Evolutionary conservation across 345 rosid genomes (phyloP).

Genomic region (Laguncularia racemosa): DNA sequence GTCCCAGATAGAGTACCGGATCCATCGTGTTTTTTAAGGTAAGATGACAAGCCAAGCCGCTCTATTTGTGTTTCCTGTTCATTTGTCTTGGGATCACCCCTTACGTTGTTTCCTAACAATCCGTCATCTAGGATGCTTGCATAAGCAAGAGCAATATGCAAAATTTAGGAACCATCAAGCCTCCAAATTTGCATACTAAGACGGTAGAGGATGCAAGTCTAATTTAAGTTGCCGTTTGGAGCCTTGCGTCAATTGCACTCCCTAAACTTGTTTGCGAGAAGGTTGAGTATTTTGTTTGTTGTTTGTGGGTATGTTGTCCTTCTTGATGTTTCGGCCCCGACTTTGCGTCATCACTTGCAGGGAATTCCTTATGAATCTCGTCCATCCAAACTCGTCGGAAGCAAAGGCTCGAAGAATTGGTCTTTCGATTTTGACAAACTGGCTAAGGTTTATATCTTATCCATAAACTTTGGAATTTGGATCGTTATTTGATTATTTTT

Average conservation of each 20-base stretch:
- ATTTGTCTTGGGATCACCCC: too few relatives aligned
- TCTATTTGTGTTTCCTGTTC: too few relatives aligned
- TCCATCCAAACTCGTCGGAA: slow-evolving; percentile 79
- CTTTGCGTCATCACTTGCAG: slow-evolving; percentile 19
- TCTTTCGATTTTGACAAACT: slow-evolving; percentile 82
- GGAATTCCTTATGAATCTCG: slow-evolving; percentile 58
- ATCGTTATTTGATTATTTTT: too few relatives aligned
- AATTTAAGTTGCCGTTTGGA: slow-evolving; percentile 87
- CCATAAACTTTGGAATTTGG: not conserved
- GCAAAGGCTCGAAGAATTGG: slow-evolving; percentile 62
- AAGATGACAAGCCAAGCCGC: not conserved
- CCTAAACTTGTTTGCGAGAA: slow-evolving; percentile 75
- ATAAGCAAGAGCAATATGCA: slow-evolving; percentile 91
- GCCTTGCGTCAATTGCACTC: slow-evolving; percentile 90
- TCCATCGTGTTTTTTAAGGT: slow-evolving; percentile 97
- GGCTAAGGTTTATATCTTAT: slow-evolving; percentile 55
- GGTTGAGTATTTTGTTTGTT: slow-evolving; percentile 23
- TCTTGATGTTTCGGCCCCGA: not conserved
- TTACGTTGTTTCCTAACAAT: too few relatives aligned
- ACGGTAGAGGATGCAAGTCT: slow-evolving; percentile 84
- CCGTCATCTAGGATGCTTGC: slow-evolving; percentile 56
- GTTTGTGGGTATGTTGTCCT: not conserved
- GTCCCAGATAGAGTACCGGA: slow-evolving; percentile 89
- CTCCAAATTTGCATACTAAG: slow-evolving; percentile 91
- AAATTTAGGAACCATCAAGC: slow-evolving; percentile 79